Evolutionary conservation across 495 filamentous ascomycete genomes (phyloP), one percentile per base, ranked within the genome.

Genomic region (Penicillium manginii): DNA sequence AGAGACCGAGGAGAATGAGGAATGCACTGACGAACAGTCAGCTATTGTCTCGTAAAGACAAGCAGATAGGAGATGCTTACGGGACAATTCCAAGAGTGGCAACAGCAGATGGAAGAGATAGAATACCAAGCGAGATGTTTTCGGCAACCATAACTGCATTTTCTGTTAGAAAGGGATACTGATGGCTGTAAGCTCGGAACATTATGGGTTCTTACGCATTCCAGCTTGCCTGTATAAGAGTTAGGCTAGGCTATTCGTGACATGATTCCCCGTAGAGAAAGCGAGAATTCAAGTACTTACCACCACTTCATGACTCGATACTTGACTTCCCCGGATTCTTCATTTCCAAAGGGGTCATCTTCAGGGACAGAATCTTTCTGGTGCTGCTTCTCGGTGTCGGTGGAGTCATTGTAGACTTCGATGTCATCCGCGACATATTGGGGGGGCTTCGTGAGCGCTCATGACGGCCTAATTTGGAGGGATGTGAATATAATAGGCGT

Each of bases 101-200:
- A 42, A 88, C 82, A n/a, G 78, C 80, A 0, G 71, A 68, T 3
- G 85, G 85, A 29, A 88, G 76, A 54, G 81, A 81, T 33, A 88
- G 73, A 63, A 79, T 82, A 29, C 85, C 85, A 8, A 87, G 76
- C 23, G 84, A 84, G 55, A 87, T 84, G 39, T 82, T 84, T 61
- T 86, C 84, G 45, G 85, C 85, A 61, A 88, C 84, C 63, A 88
- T 79, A 26, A 87, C 67, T 70, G 19, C 5, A 54, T 14, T 2
- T 37, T 23, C 7, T 11, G 18, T 62, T 59, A 60, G 60, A 32
- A 31, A 23, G 9, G 8, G 8, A 33, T 43, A 48, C 18, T 29
- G 2, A 39, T 29, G 5, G 35, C 8, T 15, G 11, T 37, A 9
- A 5, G 2, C 17, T 12, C 15, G 40, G 17, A 29, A 23, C 9